Conservation (phyloP, 208 protist species). For the Crithidia fasciculata region DNA sequence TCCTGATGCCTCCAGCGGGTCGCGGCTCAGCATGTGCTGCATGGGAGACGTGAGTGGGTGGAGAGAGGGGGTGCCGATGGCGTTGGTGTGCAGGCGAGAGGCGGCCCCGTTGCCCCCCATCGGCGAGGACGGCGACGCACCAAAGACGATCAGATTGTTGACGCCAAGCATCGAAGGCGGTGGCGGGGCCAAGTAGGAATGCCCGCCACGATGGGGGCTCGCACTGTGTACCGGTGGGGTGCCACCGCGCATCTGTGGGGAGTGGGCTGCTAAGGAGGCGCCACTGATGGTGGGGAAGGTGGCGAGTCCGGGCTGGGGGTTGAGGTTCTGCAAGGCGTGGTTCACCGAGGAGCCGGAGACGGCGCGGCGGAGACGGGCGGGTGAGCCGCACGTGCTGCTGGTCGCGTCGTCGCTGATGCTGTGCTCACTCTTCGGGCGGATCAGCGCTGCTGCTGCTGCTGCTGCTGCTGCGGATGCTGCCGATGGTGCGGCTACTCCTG, state of each 20-base stretch:
- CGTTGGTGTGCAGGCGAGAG: background rate
- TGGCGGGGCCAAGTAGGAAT: no score
- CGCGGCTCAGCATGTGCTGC: constrained; percentile 27
- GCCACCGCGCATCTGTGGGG: constrained; percentile 12
- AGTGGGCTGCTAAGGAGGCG: background rate
- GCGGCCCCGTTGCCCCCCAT: constrained; percentile 2
- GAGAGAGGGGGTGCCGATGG: constrained; percentile 3
- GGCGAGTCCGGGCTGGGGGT: background rate
- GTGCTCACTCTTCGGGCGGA: background rate
- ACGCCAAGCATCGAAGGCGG: constrained; percentile 10
- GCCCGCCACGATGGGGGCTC: background rate
- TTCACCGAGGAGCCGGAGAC: background rate
- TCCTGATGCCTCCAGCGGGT: constrained; percentile 12
- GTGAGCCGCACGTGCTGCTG: background rate
- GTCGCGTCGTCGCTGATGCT: constrained; percentile 7
- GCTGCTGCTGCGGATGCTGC: background rate
- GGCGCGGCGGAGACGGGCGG: background rate
- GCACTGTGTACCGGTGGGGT: background rate
- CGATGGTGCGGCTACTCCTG: constrained; percentile 1
- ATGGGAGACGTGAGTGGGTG: constrained; percentile 21
- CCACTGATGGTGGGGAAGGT: constrained; percentile 1
- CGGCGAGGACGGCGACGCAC: constrained; percentile 4
- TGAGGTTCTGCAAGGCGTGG: background rate
- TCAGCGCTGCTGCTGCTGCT: background rate
- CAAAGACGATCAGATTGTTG: constrained; percentile 11